These are phyloP conservation scores for Phytopythium aichiense DNA, from an alignment of 352 stramenopile genomes.

Conservation along the genomic window DNA sequence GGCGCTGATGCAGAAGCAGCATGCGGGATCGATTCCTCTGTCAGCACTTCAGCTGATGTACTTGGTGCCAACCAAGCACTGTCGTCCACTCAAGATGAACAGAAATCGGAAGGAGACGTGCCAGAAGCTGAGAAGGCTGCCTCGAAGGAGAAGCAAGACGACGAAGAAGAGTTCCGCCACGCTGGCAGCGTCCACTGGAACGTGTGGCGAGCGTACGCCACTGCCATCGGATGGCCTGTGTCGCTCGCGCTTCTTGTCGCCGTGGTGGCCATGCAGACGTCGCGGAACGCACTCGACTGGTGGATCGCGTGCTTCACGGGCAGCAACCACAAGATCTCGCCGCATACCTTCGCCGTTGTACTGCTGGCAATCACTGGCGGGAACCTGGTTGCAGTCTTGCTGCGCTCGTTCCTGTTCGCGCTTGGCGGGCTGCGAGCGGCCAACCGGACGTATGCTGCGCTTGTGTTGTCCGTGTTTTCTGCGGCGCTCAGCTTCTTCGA, in stretches of 20 bases:
- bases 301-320: conserved; percentile 53
- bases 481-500: conserved; percentile 71
- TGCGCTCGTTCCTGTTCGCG: conserved; percentile 85
- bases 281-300: conserved; percentile 73
- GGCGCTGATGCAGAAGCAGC: neutral
- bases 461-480: conserved; percentile 52
- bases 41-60: neutral
- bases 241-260: conserved; percentile 44
- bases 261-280: conserved; percentile 71
- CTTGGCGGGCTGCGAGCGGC: conserved; percentile 73
- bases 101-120: conserved; percentile 1
- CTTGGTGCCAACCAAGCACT: neutral
- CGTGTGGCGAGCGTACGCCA: conserved; percentile 63
- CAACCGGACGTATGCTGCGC: conserved; percentile 43
- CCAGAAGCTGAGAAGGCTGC: conserved; percentile 1
- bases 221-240: conserved; percentile 43
- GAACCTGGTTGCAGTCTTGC: conserved; percentile 66
- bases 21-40: neutral
- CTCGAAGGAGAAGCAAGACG: neutral
- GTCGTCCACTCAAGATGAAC: neutral
- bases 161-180: conserved; percentile 62
- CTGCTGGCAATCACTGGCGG: conserved; percentile 59
- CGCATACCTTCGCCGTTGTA: conserved; percentile 44
- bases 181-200: conserved; percentile 40
- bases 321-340: conserved; percentile 40